Conservation (phyloP, 768 basidiomycete genomes). For the Suillus brevipes region DNA sequence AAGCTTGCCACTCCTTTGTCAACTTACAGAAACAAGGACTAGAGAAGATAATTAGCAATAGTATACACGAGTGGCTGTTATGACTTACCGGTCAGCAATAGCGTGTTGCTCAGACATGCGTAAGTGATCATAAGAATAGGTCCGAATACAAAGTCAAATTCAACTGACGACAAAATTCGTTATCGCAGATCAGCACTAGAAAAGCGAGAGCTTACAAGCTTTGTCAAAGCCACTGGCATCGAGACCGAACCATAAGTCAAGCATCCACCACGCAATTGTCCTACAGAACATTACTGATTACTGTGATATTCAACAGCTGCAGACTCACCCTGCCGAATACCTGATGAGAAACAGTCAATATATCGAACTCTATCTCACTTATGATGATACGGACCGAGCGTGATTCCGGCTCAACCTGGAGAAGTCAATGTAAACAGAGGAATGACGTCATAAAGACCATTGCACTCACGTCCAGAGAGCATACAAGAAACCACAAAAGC, state of each 20-base stretch:
- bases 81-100: constrained; percentile 80
- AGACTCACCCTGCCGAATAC: constrained; percentile 37
- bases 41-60: constrained; percentile 12
- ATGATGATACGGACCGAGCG: constrained; percentile 44
- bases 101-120: constrained; percentile 89
- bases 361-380: background rate
- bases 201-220: constrained; percentile 55
- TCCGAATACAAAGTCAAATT: constrained; percentile 86
- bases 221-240: constrained; percentile 87
- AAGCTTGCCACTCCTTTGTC: constrained; percentile 13
- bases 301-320: background rate
- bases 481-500: constrained; percentile 91
- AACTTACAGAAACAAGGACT: constrained; percentile 79
- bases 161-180: constrained; percentile 37
- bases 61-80: constrained; percentile 5
- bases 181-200: constrained; percentile 8
- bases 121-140: constrained; percentile 90
- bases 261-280: constrained; percentile 92
- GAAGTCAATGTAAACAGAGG: background rate
- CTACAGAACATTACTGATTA: constrained; percentile 29
- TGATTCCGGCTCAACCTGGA: constrained; percentile 61
- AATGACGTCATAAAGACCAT: background rate
- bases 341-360: constrained; percentile 18
- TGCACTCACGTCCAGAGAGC: constrained; percentile 85
- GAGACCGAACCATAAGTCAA: constrained; percentile 92